Evolutionary conservation across 768 basidiomycete genomes (phyloP).

Genomic region (Hygrocybe punicea): DNA sequence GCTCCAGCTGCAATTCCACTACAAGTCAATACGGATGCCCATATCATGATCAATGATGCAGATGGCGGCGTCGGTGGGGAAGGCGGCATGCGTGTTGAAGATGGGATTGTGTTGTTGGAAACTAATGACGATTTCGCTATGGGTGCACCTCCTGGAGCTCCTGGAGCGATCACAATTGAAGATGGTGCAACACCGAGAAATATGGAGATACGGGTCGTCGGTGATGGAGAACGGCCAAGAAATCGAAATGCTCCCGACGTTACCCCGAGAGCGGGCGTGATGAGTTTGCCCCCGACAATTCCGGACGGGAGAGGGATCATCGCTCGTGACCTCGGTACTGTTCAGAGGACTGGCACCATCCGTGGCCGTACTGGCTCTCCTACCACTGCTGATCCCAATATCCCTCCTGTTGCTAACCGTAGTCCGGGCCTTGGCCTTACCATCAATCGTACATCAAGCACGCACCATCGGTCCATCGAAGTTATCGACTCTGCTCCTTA

Average conservation of each 20-base stretch:
- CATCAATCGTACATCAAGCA: constrained; percentile 2
- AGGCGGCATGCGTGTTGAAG: constrained; percentile 60
- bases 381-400: background rate
- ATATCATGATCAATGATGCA: constrained; percentile 45
- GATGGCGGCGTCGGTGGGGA: constrained; percentile 24
- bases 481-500: constrained; percentile 58
- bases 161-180: constrained; percentile 58
- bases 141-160: constrained; percentile 87
- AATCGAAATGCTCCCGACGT: constrained; percentile 50
- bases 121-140: constrained; percentile 87
- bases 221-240: constrained; percentile 12
- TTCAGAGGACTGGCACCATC: background rate
- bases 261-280: constrained; percentile 60
- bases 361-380: background rate
- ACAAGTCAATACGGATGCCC: constrained; percentile 31
- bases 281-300: constrained; percentile 41
- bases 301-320: constrained; percentile 2
- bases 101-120: constrained; percentile 72
- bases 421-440: constrained; percentile 5
- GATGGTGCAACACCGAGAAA: constrained; percentile 27
- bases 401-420: background rate
- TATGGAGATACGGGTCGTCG: constrained; percentile 14
- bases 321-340: background rate
- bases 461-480: constrained; percentile 6
- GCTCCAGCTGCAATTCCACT: constrained; percentile 25